Evolutionary conservation across 1,139 yeast genomes (phyloP), one percentile per base, ranked within the genome.

Genomic region (Sugiyamaella paludigena): DNA sequence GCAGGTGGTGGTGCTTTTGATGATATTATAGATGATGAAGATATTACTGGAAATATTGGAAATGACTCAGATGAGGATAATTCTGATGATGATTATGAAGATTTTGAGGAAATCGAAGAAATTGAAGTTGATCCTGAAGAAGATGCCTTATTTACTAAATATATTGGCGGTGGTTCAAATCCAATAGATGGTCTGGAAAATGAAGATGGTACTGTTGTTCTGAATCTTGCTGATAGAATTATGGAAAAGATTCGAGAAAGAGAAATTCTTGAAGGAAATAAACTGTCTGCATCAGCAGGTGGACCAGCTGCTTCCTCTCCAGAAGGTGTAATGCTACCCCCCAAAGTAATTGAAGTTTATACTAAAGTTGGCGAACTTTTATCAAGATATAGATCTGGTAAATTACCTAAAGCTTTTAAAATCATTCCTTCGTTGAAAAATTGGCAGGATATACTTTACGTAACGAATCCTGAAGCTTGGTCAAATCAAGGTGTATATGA

Each of bases 401-500:
- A 89, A 69, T 76, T 92, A 50, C 98, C 98, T 16, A 91, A 92
- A 63, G 79, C 95, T 35, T 92, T 92, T 75, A 92, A 92, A 66
- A 95, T 92, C 51, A 79, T 94, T 52, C 99, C 99, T 34, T 80
- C 95, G 7, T 76, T 92, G 58, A 83, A 80, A 59, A 91, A 91
- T 69, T 92, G 99, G 99, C 89, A 89, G 66, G 98, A 92, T 67
- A 86, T 94, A 33, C 73, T 92, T 36, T 91, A 83, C 62, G 97
- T 92, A 28, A 91, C 98, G 2, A 81, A 87, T 59, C 98, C 98
- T 9, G 88, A 82, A 53, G 73, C 76, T 29, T 92, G 99, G 99
- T 87, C 98, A 6, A 92, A 97, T n/a, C 94, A 91, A 64, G 96
- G 95, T 2, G 83, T 86, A 1, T 92, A 85, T 64, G 98, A 94